Conservation (phyloP, 1,284 basidiomycete genomes). For the Austroboletus rostrupii region DNA sequence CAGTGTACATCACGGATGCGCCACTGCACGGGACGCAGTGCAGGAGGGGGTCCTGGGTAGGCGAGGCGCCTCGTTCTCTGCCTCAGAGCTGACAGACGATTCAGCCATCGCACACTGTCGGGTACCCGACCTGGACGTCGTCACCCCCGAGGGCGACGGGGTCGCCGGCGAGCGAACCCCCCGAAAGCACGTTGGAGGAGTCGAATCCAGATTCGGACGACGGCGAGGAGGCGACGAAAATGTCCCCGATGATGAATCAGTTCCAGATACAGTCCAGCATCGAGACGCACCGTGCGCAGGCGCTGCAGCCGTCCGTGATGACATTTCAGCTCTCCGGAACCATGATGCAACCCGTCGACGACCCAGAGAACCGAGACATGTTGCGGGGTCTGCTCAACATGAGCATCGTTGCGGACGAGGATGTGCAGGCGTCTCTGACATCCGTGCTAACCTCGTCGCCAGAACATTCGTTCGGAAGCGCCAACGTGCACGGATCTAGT, state of each 20-base stretch:
- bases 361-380: constrained; percentile 26
- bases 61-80: constrained; percentile 3
- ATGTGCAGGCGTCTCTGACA: constrained; percentile 6
- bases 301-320: constrained; percentile 27
- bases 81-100: constrained; percentile 16
- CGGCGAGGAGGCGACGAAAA: constrained; percentile 24
- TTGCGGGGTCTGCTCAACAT: constrained; percentile 17
- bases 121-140: constrained; percentile 15
- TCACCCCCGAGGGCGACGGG: constrained; percentile 9
- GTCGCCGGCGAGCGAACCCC: constrained; percentile 31
- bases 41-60: constrained; percentile 28
- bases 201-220: constrained; percentile 33
- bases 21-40: constrained; percentile 13
- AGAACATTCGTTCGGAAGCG: not conserved
- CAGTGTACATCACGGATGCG: constrained; percentile 13
- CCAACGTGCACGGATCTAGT: constrained; percentile 21
- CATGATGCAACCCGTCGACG: constrained; percentile 25
- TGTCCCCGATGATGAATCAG: constrained; percentile 33
- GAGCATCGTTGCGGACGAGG: constrained; percentile 15
- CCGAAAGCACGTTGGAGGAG: constrained; percentile 32
- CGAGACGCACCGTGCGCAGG: constrained; percentile 10
- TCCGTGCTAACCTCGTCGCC: constrained; percentile 5
- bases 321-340: constrained; percentile 30
- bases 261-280: constrained; percentile 26
- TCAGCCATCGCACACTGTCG: constrained; percentile 19